Base-by-base conservation (phyloP, 345 rosid genomes). In the Citrus unshiu region DNA sequence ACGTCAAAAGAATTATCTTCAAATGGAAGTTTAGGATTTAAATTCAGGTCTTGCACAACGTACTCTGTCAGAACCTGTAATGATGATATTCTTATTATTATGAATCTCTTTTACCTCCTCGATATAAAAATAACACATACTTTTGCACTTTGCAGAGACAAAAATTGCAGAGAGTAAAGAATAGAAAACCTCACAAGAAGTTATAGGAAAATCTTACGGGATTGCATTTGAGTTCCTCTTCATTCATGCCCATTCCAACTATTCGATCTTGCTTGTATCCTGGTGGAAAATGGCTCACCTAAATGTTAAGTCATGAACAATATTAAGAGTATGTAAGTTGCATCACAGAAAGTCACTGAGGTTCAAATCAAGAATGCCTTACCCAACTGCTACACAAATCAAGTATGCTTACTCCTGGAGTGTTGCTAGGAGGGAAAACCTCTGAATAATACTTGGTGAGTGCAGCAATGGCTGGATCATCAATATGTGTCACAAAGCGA, bases 331-430 rank as follows among this genome's bases (percentile, higher is more conserved):
- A 61, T 30, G 71, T 22, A 25, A 27, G 30, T 57, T 67, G 39
- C 51, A 81, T 73, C 43, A 4, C 1, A 56, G 25, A 35, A 56
- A 8, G 37, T 10, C 32, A 54, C 58, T 13, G 29, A 46, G 62
- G 56, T 25, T 34, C 40, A 68, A 12, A 68, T 68, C 34, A 56
- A 51, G 72, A 66, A 57, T 54, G 18, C 57, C 93, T 66, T 83
- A 93, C 98, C 98, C 98, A 93, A 89, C 98, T 93, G 86, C 99
- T 90, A 84, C 95, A 95, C 91, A 91, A 89, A 82, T 95, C 98
- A n/a, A 92, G 89, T 73, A 95, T 89, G 88, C 94, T 89, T 49
- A 86, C 86, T 86, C 95, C 97, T 13, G 95, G 95, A 67, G 91
- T 88, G 70, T 85, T 81, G 80, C 92, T 89, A 70, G 90, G 91